Evolutionary conservation across 202 grass and related monocot genomes (phyloP).

Genomic region (Carex arenaria): DNA sequence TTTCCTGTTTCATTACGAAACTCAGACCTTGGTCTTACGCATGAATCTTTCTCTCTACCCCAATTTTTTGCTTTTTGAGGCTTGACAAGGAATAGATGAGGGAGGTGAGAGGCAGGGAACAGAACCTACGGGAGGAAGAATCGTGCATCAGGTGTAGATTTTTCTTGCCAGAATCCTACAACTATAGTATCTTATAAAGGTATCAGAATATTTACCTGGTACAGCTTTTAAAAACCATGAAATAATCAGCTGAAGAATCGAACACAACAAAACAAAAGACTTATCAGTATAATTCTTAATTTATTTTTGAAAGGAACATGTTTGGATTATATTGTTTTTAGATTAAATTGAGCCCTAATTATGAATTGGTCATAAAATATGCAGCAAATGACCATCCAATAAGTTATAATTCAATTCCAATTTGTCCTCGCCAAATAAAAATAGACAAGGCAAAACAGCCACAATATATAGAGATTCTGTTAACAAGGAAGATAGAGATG

Average conservation of each 20-base stretch:
- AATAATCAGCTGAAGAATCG: neutral
- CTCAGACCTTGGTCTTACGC: neutral
- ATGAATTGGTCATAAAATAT: neutral
- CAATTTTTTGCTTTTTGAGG: neutral
- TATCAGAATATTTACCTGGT: slow-evolving; percentile 5
- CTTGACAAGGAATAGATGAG: slow-evolving; percentile 5
- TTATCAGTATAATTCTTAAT: neutral
- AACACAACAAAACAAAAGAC: neutral
- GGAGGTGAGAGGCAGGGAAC: neutral
- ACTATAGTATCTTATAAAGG: neutral
- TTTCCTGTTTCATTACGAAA: neutral
- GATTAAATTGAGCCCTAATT: neutral
- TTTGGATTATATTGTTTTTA: neutral
- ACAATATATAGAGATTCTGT: neutral
- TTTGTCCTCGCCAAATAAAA: neutral
- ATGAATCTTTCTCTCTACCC: neutral
- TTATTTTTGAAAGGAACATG: neutral
- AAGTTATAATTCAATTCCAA: neutral
- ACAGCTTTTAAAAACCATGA: neutral
- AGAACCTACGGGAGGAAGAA: slow-evolving; percentile 2
- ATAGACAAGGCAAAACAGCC: neutral
- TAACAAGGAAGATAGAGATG: neutral
- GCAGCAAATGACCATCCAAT: neutral
- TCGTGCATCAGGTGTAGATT: neutral
- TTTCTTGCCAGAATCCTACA: slow-evolving; percentile 14